phyloP scores from a whole-genome alignment of 1,284 basidiomycete species.

The Xerocomus amazonicus region DNA sequence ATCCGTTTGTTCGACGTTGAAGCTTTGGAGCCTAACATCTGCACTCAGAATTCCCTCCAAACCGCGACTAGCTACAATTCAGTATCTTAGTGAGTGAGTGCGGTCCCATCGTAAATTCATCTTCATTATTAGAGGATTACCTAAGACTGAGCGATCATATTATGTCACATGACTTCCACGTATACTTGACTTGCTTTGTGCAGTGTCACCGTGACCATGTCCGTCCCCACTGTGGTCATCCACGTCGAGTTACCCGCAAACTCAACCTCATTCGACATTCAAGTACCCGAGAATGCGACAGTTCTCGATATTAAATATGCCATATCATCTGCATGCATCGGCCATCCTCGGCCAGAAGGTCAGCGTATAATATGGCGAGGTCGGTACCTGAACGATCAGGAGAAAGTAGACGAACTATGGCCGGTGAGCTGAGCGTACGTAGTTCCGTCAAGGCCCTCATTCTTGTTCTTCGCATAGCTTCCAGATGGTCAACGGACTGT shows the following conservation, averaged over 20 bases:
- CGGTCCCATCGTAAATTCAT: too few relatives aligned
- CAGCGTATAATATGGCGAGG: slow-evolving; percentile 76
- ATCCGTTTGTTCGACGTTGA: too few relatives aligned
- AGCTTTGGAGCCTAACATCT: too few relatives aligned
- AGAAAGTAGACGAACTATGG: slow-evolving; percentile 66
- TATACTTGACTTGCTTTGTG: slow-evolving; percentile 12
- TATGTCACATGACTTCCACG: slow-evolving; percentile 33
- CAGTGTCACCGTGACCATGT: slow-evolving; percentile 23
- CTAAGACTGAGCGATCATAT: neutral
- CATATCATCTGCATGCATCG: slow-evolving; percentile 58
- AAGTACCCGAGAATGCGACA: slow-evolving; percentile 46
- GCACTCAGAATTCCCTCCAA: too few relatives aligned
- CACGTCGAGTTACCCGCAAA: slow-evolving; percentile 73
- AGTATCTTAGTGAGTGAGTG: too few relatives aligned
- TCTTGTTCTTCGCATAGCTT: slow-evolving; percentile 38
- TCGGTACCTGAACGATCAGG: slow-evolving; percentile 59
- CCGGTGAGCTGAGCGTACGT: slow-evolving; percentile 43
- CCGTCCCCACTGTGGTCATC: slow-evolving; percentile 47
- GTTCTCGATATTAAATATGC: slow-evolving; percentile 65
- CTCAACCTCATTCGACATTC: slow-evolving; percentile 59
- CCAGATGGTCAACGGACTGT: slow-evolving; percentile 56
- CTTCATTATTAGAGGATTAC: too few relatives aligned
- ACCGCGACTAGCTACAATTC: too few relatives aligned
- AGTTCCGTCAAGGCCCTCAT: slow-evolving; percentile 8
- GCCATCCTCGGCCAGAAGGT: slow-evolving; percentile 61